Evolutionary conservation across 352 stramenopile genomes (phyloP), one percentile per base, ranked within the genome.

Genomic region (Phytophthora cactorum): DNA sequence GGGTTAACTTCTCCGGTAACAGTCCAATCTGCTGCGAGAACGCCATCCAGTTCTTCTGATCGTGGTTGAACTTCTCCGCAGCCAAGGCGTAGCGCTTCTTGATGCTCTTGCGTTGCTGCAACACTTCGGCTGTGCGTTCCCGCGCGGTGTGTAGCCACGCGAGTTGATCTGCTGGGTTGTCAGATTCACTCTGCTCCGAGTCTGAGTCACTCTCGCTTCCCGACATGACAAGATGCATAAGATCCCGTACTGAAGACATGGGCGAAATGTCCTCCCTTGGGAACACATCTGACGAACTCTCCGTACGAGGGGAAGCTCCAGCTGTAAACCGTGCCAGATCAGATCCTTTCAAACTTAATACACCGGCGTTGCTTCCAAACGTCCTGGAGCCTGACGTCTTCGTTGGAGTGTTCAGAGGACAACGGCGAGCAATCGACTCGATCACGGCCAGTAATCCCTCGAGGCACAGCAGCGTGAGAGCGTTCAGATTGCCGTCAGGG

Each of bases 21-120:
- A 97, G 62, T 25, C 84, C 87, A 54, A 97, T 86, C 34, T 97
- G 83, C 57, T 96, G 87, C 17, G 88, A 91, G 63, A 91, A 97
- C 41, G 84, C 82, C 64, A 98, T 82, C 93, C 93, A 98, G 46
- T 95, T 90, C 67, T 98, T 98, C 41, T 89, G 87, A 43, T 96
- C 89, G 12, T 87, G 87, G 75, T 99, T 99, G 77, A 99, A 99
- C 49, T 96, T 90, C 44, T 96, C 77, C 4, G 95, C 95, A 11
- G 95, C 90, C 38, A 98, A 84, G 0, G 79, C 83, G 14, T 98
- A 88, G 6, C 89, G 79, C 50, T 97, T 95, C 71, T 98, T 98
- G 34, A 92, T 82, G n/a, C 87, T 89, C 68, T 98, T 94, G 53
- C 91, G 84, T 68, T 98, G 85, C 66, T 97, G 92, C 22, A 98